Evolutionary conservation across 352 stramenopile species (phyloP), one percentile per base, ranked within the genome.

Genomic region (Phytophthora cryptogea): DNA sequence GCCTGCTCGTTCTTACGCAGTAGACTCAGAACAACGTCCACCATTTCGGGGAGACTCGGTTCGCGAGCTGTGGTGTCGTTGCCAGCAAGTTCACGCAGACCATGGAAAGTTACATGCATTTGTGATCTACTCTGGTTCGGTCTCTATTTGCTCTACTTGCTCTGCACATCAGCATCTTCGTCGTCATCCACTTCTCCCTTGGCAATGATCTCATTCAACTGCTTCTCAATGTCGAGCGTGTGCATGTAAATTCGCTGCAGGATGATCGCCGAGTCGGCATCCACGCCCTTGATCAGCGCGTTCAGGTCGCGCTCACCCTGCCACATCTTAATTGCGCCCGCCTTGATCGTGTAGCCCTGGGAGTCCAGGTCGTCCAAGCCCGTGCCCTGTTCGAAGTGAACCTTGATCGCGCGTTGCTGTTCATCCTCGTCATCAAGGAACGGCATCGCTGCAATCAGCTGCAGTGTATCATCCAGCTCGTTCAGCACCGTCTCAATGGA

Each of bases 181-280:
- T 57, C 54, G 2, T 66, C 62, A n/a, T 68, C 53, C 28, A 63
- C 20, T 26, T 51, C 57, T n/a, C 37, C 57, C 8, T 71, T 66
- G 8, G 48, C 66, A 14, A 85, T 70, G 17, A 76, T 56, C 43
- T 88, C 77, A 28, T 66, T 62, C 49, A 90, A 54, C 61, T 89
- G 80, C 50, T 78, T 70, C 47, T 91, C 79, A 28, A 88, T 88
- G 49, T 73, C 69, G 31, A 80, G 60, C 39, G 79, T 78, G 56
- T 91, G 82, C 75, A 91, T 76, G 54, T 87, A 65, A 48, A 91
- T 88, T 17, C 82, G 82, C 69, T 89, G 79, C 13, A 91, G 63
- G 48, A 91, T 86, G 43, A 89, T 52, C 7, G 79, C 78, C 49
- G 79, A 89, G 57, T 88, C 79, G 9, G 75, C 66, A 59, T 87